These are phyloP conservation scores for Fonsecaea monophora DNA, from an alignment of 2,329 filamentous ascomycete genomes.

Conservation along the genomic window DNA sequence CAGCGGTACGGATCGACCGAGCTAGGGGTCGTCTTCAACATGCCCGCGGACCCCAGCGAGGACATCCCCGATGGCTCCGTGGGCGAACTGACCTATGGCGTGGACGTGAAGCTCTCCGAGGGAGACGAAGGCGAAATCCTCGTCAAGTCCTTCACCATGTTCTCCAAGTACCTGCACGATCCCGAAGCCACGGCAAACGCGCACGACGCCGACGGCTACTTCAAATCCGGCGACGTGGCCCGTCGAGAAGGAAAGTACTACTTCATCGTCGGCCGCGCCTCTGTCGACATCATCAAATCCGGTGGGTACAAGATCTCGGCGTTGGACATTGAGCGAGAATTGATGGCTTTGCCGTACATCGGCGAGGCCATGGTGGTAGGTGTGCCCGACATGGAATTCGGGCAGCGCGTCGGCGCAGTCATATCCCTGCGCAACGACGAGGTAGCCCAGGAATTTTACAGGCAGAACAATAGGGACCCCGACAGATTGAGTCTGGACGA, in stretches of 20 bases:
- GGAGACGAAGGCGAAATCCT: conserved; percentile 59
- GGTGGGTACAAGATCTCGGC: conserved; percentile 61
- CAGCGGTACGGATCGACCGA: conserved; percentile 56
- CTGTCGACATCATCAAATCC: conserved; percentile 59
- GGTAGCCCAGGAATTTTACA: conserved; percentile 36
- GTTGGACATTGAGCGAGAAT: conserved; percentile 58
- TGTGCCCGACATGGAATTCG: conserved; percentile 57
- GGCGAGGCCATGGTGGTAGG: conserved; percentile 59
- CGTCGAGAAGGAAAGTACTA: conserved; percentile 46
- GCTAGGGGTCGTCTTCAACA: conserved; percentile 53
- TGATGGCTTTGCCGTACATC: conserved; percentile 55
- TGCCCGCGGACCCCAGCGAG: conserved; percentile 44
- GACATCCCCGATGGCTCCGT: conserved; percentile 42
- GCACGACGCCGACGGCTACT: conserved; percentile 49
- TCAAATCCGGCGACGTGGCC: conserved; percentile 50
- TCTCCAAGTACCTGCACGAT: conserved; percentile 50
- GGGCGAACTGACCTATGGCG: conserved; percentile 48
- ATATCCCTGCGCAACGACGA: conserved; percentile 43
- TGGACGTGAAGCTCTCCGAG: conserved; percentile 51
- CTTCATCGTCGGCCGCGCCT: conserved; percentile 56
- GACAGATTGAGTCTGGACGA: conserved; percentile 48
- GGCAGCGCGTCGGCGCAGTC: conserved; percentile 56
- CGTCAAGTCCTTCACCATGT: conserved; percentile 50
- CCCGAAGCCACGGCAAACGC: conserved; percentile 42
- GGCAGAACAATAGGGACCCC: conserved; percentile 26